Evolutionary conservation across 2,329 filamentous ascomycete genomes (phyloP), one percentile per base, ranked within the genome.

Genomic region (Calonectria leucothoes): DNA sequence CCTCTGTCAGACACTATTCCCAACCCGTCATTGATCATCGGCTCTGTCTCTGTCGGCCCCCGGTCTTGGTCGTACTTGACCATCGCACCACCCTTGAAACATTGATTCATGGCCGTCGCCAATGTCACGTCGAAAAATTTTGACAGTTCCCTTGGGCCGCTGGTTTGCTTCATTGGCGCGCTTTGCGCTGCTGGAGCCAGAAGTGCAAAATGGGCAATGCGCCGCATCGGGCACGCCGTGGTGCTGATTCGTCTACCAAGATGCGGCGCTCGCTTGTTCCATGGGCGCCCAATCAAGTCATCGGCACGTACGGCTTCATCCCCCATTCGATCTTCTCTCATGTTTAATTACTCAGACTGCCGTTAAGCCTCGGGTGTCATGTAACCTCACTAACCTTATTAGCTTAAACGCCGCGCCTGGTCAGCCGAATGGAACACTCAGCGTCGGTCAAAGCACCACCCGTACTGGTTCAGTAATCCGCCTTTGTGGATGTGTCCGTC

Each of bases 1-100:
- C n/a, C 23, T 20, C 55, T 37, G 55, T 61, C 55, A 61, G 55
- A 61, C 55, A 39, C 55, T 61, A 61, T 61, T 61, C 55, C 55
- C 33, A 61, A 61, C 55, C 33, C 4, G 55, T 17, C 37, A 39
- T 25, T 39, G 55, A 61, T 61, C 55, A 37, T 61, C 55, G 14
- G 23, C 14, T 35, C 31, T 37, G 55, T 35, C 55, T 61, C 27
- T 33, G 29, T 14, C 11, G 29, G 29, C 51, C 55, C 55, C 55
- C 23, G 12, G 55, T 39, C 23, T 61, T 23, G 15, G 29, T 61
- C 15, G 27, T 33, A 8, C 15, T 39, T 23, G 37, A 61, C 55
- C 55, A 39, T 61, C 14, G 55, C 31, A 23, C 33, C 55, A 39
- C 35, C 55, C 23, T 23, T 27, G 33, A 37, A 61, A 61, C 33